Base-by-base conservation (phyloP, 2,329 filamentous ascomycete species). In the Aspergillus latus region DNA sequence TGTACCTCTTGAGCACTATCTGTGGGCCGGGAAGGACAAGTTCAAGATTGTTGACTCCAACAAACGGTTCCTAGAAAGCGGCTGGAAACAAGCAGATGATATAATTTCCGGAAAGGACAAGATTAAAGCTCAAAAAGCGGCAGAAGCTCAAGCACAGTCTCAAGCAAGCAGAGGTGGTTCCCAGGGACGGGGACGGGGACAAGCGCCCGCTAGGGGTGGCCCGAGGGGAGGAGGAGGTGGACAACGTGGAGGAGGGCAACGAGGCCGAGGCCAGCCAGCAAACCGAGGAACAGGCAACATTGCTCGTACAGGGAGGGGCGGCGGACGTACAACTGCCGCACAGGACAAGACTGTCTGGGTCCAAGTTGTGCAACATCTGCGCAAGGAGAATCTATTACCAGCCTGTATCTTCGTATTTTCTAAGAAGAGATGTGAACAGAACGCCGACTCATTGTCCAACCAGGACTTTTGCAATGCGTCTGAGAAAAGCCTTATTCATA, bases 361-460 rank as follows among this genome's bases (percentile, higher is more conserved):
- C 36, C 90, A 97, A 68, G 83, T 99, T 39, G 92, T 99, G 2
- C 90, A 96, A 67, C 92, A 90, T 73, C 80, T 99, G 52, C 90
- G 87, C 66, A 96, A 96, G 72, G 85, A 92, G 51, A 90, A 85
- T 48, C 81, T 99, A 3, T 83, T 99, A 2, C 94, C 94, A 0
- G 91, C 89, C 7, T 97, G 93, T 72, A 96, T 99, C 63, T 99
- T 99, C 69, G 93, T 99, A 54, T 99, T 99, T 74, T 99, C 94
- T 2, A 99, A 97, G 78, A 96, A 94, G 74, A 83, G 94, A 51
- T 97, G 94, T 67, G 94, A 99, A 73, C 92, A 97, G 70, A 99
- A 97, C 71, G 94, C 94, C 0, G 91, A 97, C 70, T 93, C 94
- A 0, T 80, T 99, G 21, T 93, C 90, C 59, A 97, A 97, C 68